Conservation (phyloP, 2,329 filamentous ascomycete genomes). For the Fusarium coffeatum region DNA sequence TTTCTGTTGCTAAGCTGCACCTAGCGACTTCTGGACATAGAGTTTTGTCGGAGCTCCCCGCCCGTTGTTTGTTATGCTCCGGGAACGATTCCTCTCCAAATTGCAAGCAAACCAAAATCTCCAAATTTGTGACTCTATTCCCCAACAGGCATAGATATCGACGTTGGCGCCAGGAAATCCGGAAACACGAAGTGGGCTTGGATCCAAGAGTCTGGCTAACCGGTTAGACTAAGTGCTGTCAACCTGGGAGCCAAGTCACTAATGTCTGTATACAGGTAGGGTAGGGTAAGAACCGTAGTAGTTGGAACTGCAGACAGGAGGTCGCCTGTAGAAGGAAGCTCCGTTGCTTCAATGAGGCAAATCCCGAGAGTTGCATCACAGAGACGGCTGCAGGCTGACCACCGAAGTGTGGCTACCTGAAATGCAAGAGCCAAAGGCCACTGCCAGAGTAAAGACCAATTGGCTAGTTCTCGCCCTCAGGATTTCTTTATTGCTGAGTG, state of each 20-base stretch:
- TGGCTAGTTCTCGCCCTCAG: background rate
- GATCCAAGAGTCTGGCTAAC: conserved; percentile 20
- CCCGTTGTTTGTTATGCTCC: background rate
- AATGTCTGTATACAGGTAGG: background rate
- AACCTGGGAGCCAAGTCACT: conserved; percentile 4
- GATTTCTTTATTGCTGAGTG: background rate
- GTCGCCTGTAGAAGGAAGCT: conserved; percentile 15
- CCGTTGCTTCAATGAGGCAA: conserved; percentile 13
- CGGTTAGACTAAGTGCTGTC: conserved; percentile 9
- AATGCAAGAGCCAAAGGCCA: conserved; percentile 18
- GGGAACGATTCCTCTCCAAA: background rate
- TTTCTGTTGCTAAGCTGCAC: conserved; percentile 2
- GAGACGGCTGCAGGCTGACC: conserved; percentile 21
- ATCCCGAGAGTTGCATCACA: conserved; percentile 24
- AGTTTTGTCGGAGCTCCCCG: conserved; percentile 35
- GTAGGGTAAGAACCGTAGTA: conserved; percentile 12
- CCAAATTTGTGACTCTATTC: conserved; percentile 9
- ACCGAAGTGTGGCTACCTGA: conserved; percentile 33
- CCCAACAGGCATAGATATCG: conserved; percentile 2
- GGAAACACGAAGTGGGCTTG: conserved; percentile 30
- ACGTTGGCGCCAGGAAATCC: conserved; percentile 25
- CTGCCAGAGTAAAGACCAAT: background rate
- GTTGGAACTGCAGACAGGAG: conserved; percentile 11
- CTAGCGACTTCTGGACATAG: conserved; percentile 13
- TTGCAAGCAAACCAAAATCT: conserved; percentile 12